These are phyloP conservation scores for Boletus subcaerulescens DNA, from an alignment of 768 basidiomycete species.

Conservation along the genomic window DNA sequence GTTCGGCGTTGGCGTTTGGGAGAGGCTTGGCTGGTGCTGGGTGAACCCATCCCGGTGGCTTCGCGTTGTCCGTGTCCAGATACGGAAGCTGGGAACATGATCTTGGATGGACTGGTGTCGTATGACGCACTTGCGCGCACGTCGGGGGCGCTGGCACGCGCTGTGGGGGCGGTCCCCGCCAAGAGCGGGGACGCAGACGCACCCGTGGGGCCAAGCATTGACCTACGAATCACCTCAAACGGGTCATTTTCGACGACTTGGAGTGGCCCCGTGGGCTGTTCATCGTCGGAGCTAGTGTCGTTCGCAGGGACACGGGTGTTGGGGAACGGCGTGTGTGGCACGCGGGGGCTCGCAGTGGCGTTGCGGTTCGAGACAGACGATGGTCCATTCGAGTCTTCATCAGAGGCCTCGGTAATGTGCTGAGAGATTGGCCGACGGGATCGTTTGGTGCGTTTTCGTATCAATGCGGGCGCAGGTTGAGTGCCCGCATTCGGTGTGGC, in stretches of 20 bases:
- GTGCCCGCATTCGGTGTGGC: background rate
- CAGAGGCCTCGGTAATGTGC: conserved; percentile 23
- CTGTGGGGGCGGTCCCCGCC: background rate
- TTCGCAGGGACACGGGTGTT: background rate
- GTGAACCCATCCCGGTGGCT: background rate
- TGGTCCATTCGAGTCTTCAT: conserved; percentile 16
- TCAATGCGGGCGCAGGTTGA: background rate
- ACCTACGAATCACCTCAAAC: conserved; percentile 17
- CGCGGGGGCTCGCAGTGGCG: background rate
- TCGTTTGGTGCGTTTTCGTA: conserved; percentile 5
- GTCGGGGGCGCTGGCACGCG: background rate
- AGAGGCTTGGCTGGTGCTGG: background rate
- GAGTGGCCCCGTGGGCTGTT: conserved; percentile 10
- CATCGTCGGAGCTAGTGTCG: conserved; percentile 22
- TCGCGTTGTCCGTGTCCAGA: background rate
- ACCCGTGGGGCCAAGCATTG: background rate
- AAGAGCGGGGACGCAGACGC: background rate
- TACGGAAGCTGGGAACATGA: background rate
- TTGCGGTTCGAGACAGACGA: background rate
- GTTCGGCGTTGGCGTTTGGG: conserved; percentile 17
- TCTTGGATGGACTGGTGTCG: background rate
- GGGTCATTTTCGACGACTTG: conserved; percentile 26
- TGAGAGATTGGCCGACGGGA: conserved; percentile 23
- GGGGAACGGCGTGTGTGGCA: background rate
- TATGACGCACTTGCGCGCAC: background rate